A percentile compares a stretch with the other conserved stretches of the same genome.
Conservation (phyloP, 371 early-diverging fungal species). For the Apophysomyces variabilis region DNA sequence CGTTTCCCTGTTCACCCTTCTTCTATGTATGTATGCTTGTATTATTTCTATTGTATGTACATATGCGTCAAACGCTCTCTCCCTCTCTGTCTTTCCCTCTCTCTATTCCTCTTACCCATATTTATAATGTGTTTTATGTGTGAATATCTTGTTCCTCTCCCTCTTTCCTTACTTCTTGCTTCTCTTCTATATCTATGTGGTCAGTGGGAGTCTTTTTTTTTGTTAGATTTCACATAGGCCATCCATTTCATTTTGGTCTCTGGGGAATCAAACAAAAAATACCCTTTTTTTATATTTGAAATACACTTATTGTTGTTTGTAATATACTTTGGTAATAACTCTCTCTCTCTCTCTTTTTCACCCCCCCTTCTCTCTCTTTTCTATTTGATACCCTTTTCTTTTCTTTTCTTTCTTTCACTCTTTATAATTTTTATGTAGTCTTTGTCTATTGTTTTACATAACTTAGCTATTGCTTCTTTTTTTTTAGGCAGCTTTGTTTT, state of each 20-base stretch:
- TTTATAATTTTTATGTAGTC: neutral
- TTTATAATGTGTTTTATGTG: constrained; percentile 8
- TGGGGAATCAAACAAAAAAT: neutral
- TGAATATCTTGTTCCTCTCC: constrained; percentile 2
- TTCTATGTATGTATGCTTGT: neutral
- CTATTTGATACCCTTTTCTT: neutral
- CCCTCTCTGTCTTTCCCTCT: neutral
- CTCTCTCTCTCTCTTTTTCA: neutral
- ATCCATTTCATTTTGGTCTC: neutral
- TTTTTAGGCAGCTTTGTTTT: neutral
- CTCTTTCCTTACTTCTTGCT: neutral
- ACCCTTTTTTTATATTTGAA: too few species aligned
- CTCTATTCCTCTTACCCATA: neutral
- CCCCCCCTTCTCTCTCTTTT: neutral
- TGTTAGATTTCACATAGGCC: neutral
- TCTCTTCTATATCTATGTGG: neutral
- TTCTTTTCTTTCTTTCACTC: neutral
- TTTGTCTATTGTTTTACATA: neutral
- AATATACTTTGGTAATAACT: constrained; percentile 8
- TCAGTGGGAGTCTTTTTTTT: too few species aligned
- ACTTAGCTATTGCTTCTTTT: too few species aligned
- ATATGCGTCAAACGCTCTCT: constrained; percentile 5
- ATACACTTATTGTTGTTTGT: constrained; percentile 4
- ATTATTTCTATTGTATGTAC: constrained; percentile 8
- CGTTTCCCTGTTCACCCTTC: neutral